Evolutionary conservation across 441 rosid species (phyloP).

Genomic region (Flueggea neowawraea): DNA sequence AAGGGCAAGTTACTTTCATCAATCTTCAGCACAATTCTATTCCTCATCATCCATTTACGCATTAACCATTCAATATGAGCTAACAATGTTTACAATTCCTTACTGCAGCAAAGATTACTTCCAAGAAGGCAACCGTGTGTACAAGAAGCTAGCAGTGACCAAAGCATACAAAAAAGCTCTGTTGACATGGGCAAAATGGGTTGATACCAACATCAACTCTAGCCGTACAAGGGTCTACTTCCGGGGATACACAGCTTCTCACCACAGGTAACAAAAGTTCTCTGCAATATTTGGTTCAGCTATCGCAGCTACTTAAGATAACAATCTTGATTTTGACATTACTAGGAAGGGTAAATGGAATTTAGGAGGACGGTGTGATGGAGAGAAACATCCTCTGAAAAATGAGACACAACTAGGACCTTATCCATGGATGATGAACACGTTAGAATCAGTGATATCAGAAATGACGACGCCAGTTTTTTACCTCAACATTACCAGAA

Average conservation of each 20-base stretch:
- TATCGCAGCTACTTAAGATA: too few relatives aligned
- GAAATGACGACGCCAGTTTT: conserved; percentile 66
- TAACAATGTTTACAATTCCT: not conserved
- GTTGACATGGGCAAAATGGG: conserved; percentile 74
- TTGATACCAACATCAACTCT: conserved; percentile 60
- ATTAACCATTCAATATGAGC: not conserved
- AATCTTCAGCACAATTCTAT: not conserved
- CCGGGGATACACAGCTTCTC: conserved; percentile 66
- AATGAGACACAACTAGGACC: conserved; percentile 37
- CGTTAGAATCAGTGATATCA: conserved; percentile 48
- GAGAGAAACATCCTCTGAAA: conserved; percentile 46
- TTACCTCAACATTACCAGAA: conserved; percentile 70
- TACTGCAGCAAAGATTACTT: conserved; percentile 51
- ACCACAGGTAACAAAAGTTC: conserved; percentile 43
- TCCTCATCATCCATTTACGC: not conserved
- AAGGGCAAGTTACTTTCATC: conserved; percentile 32
- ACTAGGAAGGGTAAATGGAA: conserved; percentile 72
- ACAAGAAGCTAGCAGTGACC: conserved; percentile 43
- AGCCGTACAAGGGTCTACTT: conserved; percentile 57
- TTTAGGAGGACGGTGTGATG: conserved; percentile 59
- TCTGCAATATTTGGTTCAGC: too few relatives aligned
- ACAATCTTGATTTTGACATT: too few relatives aligned
- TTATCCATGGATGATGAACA: conserved; percentile 59
- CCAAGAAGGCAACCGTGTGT: conserved; percentile 65
- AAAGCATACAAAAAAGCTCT: conserved; percentile 67